Evolutionary conservation across 495 filamentous ascomycete genomes (phyloP).

Genomic region (Evernia prunastri): DNA sequence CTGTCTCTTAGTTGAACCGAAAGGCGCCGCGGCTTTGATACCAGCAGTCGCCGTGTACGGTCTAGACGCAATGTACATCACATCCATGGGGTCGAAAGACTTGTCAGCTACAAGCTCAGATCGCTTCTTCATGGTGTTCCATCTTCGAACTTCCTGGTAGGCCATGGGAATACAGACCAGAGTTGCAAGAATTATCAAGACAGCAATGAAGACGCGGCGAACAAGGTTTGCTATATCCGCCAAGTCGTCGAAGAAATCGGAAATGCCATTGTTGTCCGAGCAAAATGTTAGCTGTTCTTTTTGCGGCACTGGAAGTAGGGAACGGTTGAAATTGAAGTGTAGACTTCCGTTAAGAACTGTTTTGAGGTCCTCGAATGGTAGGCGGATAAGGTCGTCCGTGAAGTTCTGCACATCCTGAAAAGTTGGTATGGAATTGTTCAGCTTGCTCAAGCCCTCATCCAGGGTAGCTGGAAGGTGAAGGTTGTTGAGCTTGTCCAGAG

Average conservation of each 20-base stretch:
- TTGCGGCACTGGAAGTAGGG: conserved; percentile 67
- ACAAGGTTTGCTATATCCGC: conserved; percentile 53
- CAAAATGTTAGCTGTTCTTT: conserved; percentile 84
- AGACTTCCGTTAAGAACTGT: conserved; percentile 60
- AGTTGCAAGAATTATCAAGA: conserved; percentile 62
- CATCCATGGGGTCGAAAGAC: conserved; percentile 74
- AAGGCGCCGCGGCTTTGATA: conserved; percentile 62
- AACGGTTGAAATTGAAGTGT: conserved; percentile 69
- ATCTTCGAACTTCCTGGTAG: conserved; percentile 72
- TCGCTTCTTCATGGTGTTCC: conserved; percentile 62
- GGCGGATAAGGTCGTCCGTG: conserved; percentile 59
- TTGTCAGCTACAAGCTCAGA: conserved; percentile 58
- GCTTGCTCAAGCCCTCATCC: conserved; percentile 53
- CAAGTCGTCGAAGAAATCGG: conserved; percentile 75
- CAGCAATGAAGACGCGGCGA: conserved; percentile 64
- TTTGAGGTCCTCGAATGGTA: conserved; percentile 74
- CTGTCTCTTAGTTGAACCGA: conserved; percentile 60
- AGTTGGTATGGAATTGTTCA: conserved; percentile 72
- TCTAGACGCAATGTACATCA: conserved; percentile 78
- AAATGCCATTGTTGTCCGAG: conserved; percentile 73
- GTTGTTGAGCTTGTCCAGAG: conserved; percentile 57
- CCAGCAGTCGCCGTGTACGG: conserved; percentile 66
- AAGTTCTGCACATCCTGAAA: conserved; percentile 78
- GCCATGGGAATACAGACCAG: conserved; percentile 70
- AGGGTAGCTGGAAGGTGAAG: conserved; percentile 62